Base-by-base conservation (phyloP, 805 yeast species). In the Ascoidea asiatica region DNA sequence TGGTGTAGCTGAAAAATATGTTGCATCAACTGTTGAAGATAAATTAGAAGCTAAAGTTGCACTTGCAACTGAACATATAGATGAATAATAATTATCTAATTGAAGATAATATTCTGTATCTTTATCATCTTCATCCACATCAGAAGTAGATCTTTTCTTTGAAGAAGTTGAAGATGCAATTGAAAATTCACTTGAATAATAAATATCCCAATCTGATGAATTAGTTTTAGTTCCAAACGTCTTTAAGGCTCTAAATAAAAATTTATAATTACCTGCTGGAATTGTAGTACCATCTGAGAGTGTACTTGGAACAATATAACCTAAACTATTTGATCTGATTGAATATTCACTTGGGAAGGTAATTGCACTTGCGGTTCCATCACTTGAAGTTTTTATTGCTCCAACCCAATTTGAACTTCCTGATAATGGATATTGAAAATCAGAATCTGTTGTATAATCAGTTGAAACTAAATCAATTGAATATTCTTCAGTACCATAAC, bases 381-480 rank as follows among this genome's bases (percentile, higher is more conserved):
- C 35, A 3, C 35, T 29, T 29, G 35, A 11, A 15, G 15, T 29
- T 29, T 15, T 29, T 11, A 29, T 29, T 15, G 35, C 8, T 15
- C 35, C 35, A 8, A 11, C 15, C 35, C 35, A 29, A 11, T 8
- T 15, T 29, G 35, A 8, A 11, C 15, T 15, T 29, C 15, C 15
- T 8, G 15, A 11, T 8, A 15, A 15, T 11, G 35, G 35, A 29
- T 29, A 29, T 11, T 29, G 15, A 29, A 29, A 29, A n/a, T n/a
- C n/a, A 8, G 15, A 11, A 8, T 47, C 50, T 5, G 45, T 13
- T 15, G 43, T 46, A 21, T 47, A 49, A 22, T 49, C 52, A 18
- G 23, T 17, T 1, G 42, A 21, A 18, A 49, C 52, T 13, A 49
- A 38, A 39, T 49, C 52, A 43, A 47, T 20, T 2, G 50, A 47